Evolutionary conservation across 306 rosid species (phyloP).

Genomic region (Acacia acuminata): DNA sequence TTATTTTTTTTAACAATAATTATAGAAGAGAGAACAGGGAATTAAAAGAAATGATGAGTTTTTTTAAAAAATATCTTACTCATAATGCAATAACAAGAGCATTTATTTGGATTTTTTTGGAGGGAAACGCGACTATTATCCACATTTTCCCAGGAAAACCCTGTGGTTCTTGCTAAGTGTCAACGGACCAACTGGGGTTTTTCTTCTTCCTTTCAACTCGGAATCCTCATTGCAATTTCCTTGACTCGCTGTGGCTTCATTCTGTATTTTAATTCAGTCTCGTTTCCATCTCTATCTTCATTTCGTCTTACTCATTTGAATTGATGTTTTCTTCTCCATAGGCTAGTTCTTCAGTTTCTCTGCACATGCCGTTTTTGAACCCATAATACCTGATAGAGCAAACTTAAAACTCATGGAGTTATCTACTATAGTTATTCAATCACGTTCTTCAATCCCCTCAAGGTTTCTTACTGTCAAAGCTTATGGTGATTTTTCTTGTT

Average conservation of each 20-base stretch:
- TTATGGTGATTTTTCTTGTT: neutral
- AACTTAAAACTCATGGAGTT: conserved; percentile 29
- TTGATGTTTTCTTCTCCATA: neutral
- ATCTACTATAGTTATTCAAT: neutral
- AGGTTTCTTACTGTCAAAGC: conserved; percentile 23
- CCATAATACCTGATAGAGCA: neutral
- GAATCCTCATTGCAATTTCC: neutral
- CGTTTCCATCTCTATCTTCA: neutral
- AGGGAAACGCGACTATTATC: neutral
- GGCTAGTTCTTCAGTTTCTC: neutral
- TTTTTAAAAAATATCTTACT: no score
- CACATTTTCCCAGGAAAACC: neutral
- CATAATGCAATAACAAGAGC: no score
- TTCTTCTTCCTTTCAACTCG: neutral
- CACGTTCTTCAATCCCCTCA: neutral
- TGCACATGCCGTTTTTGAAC: neutral
- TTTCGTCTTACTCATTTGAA: neutral
- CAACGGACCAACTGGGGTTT: neutral
- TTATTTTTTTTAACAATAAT: no score
- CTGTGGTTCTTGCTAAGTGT: neutral
- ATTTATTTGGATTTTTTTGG: neutral
- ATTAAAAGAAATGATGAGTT: no score
- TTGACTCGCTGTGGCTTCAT: neutral
- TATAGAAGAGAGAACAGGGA: no score
- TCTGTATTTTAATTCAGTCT: neutral